Percentiles rank a stretch among this genome's conserved stretches.
These are phyloP conservation scores for Streptanthus diversifolius DNA, from an alignment of 345 rosid genomes.

Conservation along the genomic window DNA sequence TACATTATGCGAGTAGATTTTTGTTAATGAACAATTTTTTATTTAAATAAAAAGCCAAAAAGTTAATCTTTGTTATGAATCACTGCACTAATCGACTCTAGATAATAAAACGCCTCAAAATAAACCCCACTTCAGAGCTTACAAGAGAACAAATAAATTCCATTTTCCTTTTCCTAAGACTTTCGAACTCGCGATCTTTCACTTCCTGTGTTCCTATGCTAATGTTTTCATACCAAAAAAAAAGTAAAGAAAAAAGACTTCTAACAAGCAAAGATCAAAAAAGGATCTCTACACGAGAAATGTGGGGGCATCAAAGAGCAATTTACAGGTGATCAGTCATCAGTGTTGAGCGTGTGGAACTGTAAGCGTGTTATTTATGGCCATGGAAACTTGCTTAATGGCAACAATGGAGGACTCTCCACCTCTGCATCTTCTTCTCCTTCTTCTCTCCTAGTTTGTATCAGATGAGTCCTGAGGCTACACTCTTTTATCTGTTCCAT, in stretches of 20 bases:
- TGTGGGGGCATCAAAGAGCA: constrained; percentile 20
- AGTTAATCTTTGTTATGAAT: constrained; percentile 2
- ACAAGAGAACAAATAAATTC: constrained; percentile 9
- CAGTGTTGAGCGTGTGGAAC: constrained; percentile 26
- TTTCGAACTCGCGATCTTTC: neutral
- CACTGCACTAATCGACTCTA: constrained; percentile 9
- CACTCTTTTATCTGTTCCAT: constrained; percentile 50
- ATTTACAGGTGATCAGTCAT: constrained; percentile 27
- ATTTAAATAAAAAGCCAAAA: neutral
- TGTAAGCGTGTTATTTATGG: constrained; percentile 32
- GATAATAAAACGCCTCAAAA: neutral
- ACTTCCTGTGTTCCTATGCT: constrained; percentile 27
- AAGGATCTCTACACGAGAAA: constrained; percentile 25
- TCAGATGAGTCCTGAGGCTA: constrained; percentile 63
- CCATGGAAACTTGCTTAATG: constrained; percentile 36
- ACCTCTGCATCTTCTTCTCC: constrained; percentile 15
- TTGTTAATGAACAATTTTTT: neutral
- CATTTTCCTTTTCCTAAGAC: neutral
- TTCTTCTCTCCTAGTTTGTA: constrained; percentile 54
- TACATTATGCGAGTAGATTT: no score
- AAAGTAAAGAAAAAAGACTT: neutral
- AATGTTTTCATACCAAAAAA: constrained; percentile 15
- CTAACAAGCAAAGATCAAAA: constrained; percentile 34
- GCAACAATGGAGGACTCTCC: constrained; percentile 16
- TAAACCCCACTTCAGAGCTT: constrained; percentile 5